Evolutionary conservation across 2,329 filamentous ascomycete species (phyloP), one percentile per base, ranked within the genome.

Genomic region (Tolypocladium nubicola): DNA sequence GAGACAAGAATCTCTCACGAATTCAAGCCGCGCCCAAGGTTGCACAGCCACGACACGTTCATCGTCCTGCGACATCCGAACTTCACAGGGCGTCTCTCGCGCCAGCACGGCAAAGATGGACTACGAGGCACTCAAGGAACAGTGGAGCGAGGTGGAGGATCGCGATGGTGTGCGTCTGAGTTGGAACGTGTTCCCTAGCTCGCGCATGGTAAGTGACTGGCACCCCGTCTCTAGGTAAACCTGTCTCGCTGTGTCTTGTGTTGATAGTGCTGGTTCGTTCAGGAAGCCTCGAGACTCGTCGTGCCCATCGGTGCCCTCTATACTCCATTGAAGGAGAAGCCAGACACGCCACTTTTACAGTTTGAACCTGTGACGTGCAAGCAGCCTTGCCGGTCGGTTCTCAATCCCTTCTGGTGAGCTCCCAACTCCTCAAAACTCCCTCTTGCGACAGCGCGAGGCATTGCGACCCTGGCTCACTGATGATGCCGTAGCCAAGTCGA

Each of bases 101-200:
- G 16, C 26, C 30, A 19, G 47, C 19, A 16, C 30, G 35, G 2
- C 19, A 35, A 33, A 35, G 47, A 96, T 96, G 91, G 92, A 96
- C 72, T 96, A 90, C 80, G 92, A 97, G 73, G 82, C 86, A 65
- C 78, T 96, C 65, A 97, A 97, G 77, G 92, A 97, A 75, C 88
- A 93, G 77, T 97, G 92, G 92, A 90, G 87, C 68, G 91, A 97
- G 73, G 87, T 96, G 59, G 94, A 99, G 78, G 94, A 99, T 70
- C 86, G 90, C 65, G 94, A 99, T 84, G 94, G 94, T 60, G 85
- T 97, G 68, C 87, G 94, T 62, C 81, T 99, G 64, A 97, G 93
- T 76, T 99, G 94, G 94, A 99, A 99, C 72, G 95, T 95, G 60
- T 96, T 99, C 69, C 94, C 94, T 54, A 97, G 92, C 78, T 93